These are phyloP conservation scores for Metarhizium sp. DNA, from an alignment of 2,329 filamentous ascomycete species.

Conservation along the genomic window DNA sequence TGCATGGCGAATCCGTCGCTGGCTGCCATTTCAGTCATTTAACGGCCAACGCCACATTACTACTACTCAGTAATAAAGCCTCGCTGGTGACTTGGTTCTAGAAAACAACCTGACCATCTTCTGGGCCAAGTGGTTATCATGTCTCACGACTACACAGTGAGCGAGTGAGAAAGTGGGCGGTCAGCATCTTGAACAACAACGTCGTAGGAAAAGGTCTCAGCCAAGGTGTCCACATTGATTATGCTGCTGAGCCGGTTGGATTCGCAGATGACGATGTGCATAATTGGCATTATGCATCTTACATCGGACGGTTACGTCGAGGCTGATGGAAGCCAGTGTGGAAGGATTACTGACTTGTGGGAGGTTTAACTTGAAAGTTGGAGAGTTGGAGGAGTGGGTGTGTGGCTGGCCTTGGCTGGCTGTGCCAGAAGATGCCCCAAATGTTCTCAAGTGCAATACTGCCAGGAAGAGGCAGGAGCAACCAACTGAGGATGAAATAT, in stretches of 20 bases:
- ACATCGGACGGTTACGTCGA: not conserved
- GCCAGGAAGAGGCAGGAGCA: constrained; percentile 1
- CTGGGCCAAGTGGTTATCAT: not conserved
- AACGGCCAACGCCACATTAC: no score
- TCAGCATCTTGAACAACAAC: not conserved
- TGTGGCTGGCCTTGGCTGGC: not conserved
- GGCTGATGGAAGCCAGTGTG: not conserved
- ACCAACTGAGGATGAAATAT: not conserved
- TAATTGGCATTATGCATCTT: not conserved
- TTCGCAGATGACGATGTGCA: not conserved
- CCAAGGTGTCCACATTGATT: not conserved
- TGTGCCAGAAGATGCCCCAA: not conserved
- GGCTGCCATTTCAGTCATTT: not conserved
- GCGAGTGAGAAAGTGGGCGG: not conserved
- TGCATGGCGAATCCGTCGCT: not conserved
- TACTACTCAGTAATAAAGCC: no score
- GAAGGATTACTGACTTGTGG: not conserved
- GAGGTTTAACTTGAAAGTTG: not conserved
- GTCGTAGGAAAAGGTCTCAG: not conserved
- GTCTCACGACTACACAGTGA: not conserved
- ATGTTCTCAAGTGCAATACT: not conserved
- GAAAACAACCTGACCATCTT: no score
- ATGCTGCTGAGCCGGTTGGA: not conserved
- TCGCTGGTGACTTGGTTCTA: no score
- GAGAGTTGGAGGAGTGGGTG: not conserved